A percentile compares a stretch with the other conserved stretches of the same genome.
phyloP scores from a whole-genome alignment of 2,329 filamentous ascomycete genomes.

The Gaeumannomyces sp. region DNA sequence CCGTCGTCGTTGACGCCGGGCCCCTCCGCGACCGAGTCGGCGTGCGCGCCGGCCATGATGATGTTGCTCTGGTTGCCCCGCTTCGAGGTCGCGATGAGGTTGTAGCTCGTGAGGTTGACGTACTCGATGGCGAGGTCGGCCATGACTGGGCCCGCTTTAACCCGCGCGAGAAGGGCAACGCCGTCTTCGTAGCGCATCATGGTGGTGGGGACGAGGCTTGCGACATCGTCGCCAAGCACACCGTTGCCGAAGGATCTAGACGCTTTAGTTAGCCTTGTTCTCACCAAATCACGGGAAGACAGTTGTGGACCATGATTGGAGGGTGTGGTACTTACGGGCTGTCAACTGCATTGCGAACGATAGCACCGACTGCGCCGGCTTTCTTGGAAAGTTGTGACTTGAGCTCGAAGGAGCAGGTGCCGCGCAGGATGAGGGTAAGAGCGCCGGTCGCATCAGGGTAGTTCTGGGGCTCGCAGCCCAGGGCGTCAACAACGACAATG shows the following conservation, averaged over 20 bases:
- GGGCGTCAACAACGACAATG: conserved; percentile 40
- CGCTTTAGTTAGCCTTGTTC: too few species aligned
- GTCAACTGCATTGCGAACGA: conserved; percentile 58
- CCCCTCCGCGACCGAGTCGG: conserved; percentile 53
- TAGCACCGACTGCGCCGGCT: conserved; percentile 49
- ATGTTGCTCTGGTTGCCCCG: conserved; percentile 52
- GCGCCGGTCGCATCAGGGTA: conserved; percentile 48
- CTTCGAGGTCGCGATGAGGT: conserved; percentile 55
- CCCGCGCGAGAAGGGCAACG: conserved; percentile 23
- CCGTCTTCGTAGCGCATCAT: conserved; percentile 45
- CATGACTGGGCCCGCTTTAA: conserved; percentile 21
- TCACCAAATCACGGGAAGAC: too few species aligned
- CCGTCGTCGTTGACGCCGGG: conserved; percentile 64
- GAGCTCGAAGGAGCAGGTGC: conserved; percentile 49
- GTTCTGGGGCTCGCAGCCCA: conserved; percentile 48
- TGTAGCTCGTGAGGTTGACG: conserved; percentile 30
- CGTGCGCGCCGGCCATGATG: conserved; percentile 53
- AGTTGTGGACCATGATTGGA: too few species aligned
- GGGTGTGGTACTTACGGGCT: conserved; percentile 25
- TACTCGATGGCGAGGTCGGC: conserved; percentile 21
- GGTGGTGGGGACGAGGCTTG: conserved; percentile 42
- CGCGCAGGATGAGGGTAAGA: conserved; percentile 55
- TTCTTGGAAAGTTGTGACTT: conserved; percentile 51
- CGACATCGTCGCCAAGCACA: conserved; percentile 41
- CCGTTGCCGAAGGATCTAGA: conserved; percentile 35